Evolutionary conservation across 2,329 filamentous ascomycete species (phyloP), one percentile per base, ranked within the genome.

Genomic region (Diaporthe citrichinensis): DNA sequence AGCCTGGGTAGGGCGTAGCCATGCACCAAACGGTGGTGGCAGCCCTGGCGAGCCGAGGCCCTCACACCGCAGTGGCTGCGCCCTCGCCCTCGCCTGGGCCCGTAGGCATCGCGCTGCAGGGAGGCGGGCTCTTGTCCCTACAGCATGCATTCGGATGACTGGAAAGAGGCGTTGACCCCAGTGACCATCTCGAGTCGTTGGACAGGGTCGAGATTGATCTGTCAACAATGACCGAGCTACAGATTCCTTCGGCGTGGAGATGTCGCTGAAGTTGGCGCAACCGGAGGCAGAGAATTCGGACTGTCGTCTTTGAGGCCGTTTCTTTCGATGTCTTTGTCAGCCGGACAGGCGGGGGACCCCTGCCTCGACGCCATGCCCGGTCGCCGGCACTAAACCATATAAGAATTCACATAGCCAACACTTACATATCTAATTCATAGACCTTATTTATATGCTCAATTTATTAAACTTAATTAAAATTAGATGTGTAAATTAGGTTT

Each of bases 121-220:
- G n/a, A 72, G 36, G 71, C 72, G 61, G 61, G 68, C 72, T 67
- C 71, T 62, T 34, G 69, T 61, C 69, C 68, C 68, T 75, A 76
- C 58, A 72, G 73, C 75, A 75, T 76, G 75, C 75, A 76, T 76
- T 76, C 72, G 75, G 62, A 69, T 36, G 75, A 62, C 62, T 55
- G 59, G 51, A 61, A 71, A 39, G 73, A 69, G 68, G 39, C 46
- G 36, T 72, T 41, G 46, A 72, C 59, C 75, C 73, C 62, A 75
- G 69, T 75, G 61, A 76, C 68, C 75, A 76, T 76, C 68, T 75
- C 75, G 75, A 75, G 55, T 62, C 53, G 68, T 68, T 25, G 55
- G 55, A 46, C 34, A 67, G 41, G 55, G 59, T 71, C 73, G n/a
- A 53, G 46, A 51, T 62, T 28, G 53, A 49, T 62, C 59, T n/a